phyloP scores from a whole-genome alignment of 208 protist genomes.

The Histomonas meleagridis region DNA sequence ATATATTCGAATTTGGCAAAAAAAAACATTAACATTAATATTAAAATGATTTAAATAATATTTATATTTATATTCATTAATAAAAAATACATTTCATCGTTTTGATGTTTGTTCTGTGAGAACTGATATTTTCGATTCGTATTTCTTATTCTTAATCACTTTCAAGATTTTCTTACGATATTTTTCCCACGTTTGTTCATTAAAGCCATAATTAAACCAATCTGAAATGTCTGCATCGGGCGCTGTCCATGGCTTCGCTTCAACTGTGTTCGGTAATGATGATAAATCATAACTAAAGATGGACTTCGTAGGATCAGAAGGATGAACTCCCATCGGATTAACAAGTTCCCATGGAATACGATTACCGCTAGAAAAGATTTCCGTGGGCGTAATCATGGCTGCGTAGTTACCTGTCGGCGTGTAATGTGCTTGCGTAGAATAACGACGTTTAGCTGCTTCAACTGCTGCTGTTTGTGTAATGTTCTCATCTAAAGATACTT shows the following conservation, averaged over 20 bases:
- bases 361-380: not conserved
- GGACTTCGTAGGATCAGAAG: not conserved
- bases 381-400: not conserved
- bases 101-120: not conserved
- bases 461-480: no score
- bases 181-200: conserved; percentile 45
- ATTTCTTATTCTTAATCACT: conserved; percentile 6
- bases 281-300: conserved; percentile 24
- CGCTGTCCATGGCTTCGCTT: conserved; percentile 42
- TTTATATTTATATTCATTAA: no score
- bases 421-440: not conserved
- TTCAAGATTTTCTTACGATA: conserved; percentile 43
- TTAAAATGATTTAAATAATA: no score
- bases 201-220: conserved; percentile 54
- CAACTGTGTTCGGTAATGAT: not conserved
- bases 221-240: conserved; percentile 43
- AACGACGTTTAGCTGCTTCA: not conserved
- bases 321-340: conserved; percentile 1
- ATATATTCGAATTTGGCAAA: no score
- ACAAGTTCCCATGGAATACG: conserved; percentile 33
- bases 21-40: no score
- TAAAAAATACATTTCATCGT: no score
- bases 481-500: no score
- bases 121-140: not conserved
- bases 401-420: not conserved